Evolutionary conservation across 1,284 basidiomycete genomes (phyloP).

Genomic region (Puccinia coronata): DNA sequence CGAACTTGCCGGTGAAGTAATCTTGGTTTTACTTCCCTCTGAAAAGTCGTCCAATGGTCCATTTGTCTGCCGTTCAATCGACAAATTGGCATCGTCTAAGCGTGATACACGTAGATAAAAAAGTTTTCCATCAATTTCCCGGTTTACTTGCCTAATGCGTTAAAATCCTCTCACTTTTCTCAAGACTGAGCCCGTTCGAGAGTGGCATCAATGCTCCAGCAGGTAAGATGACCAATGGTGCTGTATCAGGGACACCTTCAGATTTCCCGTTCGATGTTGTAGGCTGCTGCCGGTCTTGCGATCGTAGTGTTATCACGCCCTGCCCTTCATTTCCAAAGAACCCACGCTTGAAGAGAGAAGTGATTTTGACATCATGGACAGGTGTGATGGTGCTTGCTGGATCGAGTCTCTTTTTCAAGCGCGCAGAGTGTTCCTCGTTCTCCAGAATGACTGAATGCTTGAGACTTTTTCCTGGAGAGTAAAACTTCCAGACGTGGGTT

Average conservation of each 20-base stretch:
- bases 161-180: neutral
- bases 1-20: neutral
- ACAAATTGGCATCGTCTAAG: neutral
- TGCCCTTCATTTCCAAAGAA: conserved; percentile 3
- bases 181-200: neutral
- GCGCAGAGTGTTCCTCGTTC: neutral
- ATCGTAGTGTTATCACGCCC: neutral
- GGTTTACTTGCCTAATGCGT: neutral
- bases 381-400: neutral
- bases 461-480: neutral
- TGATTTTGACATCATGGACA: neutral
- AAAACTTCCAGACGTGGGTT: neutral
- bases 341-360: neutral
- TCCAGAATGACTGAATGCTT: neutral
- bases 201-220: neutral
- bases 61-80: neutral
- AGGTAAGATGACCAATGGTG: neutral
- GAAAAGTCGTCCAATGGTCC: neutral
- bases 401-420: neutral
- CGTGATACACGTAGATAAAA: neutral
- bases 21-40: neutral
- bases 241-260: neutral
- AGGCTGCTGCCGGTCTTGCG: neutral
- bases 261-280: neutral
- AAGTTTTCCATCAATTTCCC: too few species aligned